Evolutionary conservation across 202 grass and related monocot genomes (phyloP).

Genomic region (Eragrostis tef): DNA sequence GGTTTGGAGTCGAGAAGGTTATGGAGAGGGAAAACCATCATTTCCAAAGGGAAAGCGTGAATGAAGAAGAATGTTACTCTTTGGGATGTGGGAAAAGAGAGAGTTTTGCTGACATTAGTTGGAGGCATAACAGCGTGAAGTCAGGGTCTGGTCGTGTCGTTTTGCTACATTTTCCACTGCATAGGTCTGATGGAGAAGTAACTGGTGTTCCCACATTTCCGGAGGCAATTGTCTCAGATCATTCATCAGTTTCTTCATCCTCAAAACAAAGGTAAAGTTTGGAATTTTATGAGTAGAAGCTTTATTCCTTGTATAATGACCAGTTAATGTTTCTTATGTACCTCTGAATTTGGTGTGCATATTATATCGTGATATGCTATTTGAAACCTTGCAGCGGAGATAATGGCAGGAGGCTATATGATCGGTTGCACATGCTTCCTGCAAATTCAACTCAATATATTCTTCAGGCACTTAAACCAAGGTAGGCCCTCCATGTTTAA

Average conservation of each 20-base stretch:
- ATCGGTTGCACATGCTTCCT: constrained; percentile 53
- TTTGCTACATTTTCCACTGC: constrained; percentile 81
- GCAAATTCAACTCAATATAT: constrained; percentile 78
- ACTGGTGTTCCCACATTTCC: not conserved
- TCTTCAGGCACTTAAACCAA: constrained; percentile 81
- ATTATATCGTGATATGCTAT: constrained; percentile 20
- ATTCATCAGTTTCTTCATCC: constrained; percentile 18
- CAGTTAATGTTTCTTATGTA: not conserved
- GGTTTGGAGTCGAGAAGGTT: constrained; percentile 67
- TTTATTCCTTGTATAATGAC: not conserved
- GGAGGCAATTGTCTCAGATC: constrained; percentile 34
- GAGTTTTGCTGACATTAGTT: constrained; percentile 32
- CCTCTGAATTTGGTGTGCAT: no score
- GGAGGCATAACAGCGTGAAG: constrained; percentile 60
- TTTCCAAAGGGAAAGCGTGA: constrained; percentile 55
- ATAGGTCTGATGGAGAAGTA: constrained; percentile 42
- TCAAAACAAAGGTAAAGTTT: constrained; percentile 50
- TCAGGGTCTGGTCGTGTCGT: constrained; percentile 66
- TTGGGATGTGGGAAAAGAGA: constrained; percentile 33
- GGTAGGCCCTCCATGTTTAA: constrained; percentile 47
- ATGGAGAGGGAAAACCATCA: constrained; percentile 64
- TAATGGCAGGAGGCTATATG: constrained; percentile 49
- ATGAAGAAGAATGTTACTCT: constrained; percentile 22
- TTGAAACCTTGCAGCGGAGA: constrained; percentile 45
- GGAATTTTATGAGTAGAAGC: not conserved